Evolutionary conservation across 1,284 basidiomycete species (phyloP).

Genomic region (Anthracocystis setariae): DNA sequence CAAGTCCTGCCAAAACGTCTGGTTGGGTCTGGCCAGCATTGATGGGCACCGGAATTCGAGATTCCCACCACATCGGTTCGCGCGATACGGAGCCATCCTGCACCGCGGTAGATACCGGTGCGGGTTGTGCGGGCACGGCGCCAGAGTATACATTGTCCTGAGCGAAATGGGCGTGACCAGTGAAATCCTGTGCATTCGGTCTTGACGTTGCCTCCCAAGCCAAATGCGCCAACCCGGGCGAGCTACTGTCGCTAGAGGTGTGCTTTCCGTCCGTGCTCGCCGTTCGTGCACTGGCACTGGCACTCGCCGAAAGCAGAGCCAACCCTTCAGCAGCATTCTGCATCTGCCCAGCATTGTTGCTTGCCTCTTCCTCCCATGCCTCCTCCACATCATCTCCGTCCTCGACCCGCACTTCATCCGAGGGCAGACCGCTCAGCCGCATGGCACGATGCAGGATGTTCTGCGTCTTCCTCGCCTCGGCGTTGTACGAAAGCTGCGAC

Average conservation of each 20-base stretch:
- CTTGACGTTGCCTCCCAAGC: conserved; percentile 4
- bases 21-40: neutral
- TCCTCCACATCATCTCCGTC: conserved; percentile 13
- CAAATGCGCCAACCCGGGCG: conserved; percentile 2
- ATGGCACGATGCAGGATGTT: conserved; percentile 26
- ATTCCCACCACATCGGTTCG: conserved; percentile 39
- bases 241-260: conserved; percentile 1
- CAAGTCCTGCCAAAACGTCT: neutral
- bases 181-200: neutral
- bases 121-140: neutral
- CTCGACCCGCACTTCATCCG: neutral
- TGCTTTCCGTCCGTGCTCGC: neutral
- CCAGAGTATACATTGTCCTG: neutral
- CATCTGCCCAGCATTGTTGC: conserved; percentile 12
- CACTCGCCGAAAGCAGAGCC: conserved; percentile 30
- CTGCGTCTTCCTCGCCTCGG: conserved; percentile 11
- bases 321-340: conserved; percentile 37
- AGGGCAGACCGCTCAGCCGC: conserved; percentile 15
- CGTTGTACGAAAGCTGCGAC: conserved; percentile 21
- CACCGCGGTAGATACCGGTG: neutral
- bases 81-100: neutral
- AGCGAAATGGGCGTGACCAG: neutral
- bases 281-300: conserved; percentile 17
- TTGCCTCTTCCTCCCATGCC: conserved; percentile 15
- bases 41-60: neutral